A percentile compares a stretch with the other conserved stretches of the same genome.
Conservation (phyloP, 2,329 filamentous ascomycete genomes). For the Claviceps sp. region DNA sequence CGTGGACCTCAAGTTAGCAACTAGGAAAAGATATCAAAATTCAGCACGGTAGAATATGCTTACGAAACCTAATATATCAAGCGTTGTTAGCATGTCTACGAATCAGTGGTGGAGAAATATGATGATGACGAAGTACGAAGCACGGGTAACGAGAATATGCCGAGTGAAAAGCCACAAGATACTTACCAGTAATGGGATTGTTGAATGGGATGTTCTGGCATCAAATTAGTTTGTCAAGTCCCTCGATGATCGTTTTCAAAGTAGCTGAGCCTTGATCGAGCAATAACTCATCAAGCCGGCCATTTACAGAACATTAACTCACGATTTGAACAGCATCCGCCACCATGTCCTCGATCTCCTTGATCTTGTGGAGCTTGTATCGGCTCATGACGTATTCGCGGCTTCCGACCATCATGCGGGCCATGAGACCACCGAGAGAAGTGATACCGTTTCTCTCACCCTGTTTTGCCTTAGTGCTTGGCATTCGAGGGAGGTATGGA, state of each 20-base stretch:
- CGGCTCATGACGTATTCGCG: constrained; percentile 8
- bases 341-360: constrained; percentile 71
- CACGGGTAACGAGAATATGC: neutral
- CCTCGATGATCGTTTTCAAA: neutral
- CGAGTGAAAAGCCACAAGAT: too few species aligned
- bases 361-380: constrained; percentile 81
- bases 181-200: constrained; percentile 17
- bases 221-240: neutral
- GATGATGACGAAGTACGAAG: neutral
- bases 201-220: constrained; percentile 14
- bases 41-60: neutral
- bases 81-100: neutral
- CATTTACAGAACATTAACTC: neutral
- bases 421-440: constrained; percentile 9
- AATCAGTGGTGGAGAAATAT: neutral
- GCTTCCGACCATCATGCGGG: constrained; percentile 21
- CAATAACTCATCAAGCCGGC: neutral
- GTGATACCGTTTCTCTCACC: constrained; percentile 8
- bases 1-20: neutral
- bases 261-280: neutral
- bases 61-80: neutral
- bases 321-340: constrained; percentile 26
- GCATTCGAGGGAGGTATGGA: neutral
- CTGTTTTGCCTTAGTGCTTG: neutral
- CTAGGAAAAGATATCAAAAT: neutral